Conservation (phyloP, 208 protist genomes). For the Crithidia brevicula region DNA sequence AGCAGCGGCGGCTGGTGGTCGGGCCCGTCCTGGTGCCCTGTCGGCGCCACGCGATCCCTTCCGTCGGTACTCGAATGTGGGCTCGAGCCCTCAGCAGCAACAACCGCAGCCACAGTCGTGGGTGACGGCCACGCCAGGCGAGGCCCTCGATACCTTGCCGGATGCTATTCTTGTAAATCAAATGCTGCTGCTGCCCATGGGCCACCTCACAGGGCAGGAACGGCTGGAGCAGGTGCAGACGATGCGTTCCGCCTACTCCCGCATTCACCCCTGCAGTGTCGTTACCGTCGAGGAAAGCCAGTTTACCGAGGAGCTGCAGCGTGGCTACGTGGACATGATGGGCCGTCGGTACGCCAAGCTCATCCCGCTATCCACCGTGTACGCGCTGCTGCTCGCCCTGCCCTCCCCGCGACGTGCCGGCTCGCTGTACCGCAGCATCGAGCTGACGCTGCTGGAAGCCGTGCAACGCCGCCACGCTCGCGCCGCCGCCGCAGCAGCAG, state of each 20-base stretch:
- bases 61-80: constrained; percentile 7
- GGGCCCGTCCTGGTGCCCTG: neutral
- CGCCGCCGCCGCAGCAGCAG: constrained; percentile 15
- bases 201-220: constrained; percentile 36
- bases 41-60: neutral
- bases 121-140: constrained; percentile 11
- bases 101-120: constrained; percentile 15
- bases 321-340: constrained; percentile 54
- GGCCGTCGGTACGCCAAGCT: constrained; percentile 51
- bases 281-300: constrained; percentile 45
- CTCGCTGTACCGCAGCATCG: constrained; percentile 67
- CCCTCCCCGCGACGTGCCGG: constrained; percentile 60
- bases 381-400: constrained; percentile 45
- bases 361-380: constrained; percentile 62
- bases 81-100: constrained; percentile 5
- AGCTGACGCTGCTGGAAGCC: constrained; percentile 48
- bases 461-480: constrained; percentile 36
- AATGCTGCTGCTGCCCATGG: constrained; percentile 40
- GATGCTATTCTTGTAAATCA: constrained; percentile 38
- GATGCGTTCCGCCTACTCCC: constrained; percentile 44
- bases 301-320: constrained; percentile 50
- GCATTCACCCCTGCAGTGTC: constrained; percentile 66
- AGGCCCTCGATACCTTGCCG: constrained; percentile 26
- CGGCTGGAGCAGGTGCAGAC: constrained; percentile 21
- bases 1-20: neutral